Evolutionary conservation across 1,284 basidiomycete genomes (phyloP).

Genomic region (Puccinia hordei): DNA sequence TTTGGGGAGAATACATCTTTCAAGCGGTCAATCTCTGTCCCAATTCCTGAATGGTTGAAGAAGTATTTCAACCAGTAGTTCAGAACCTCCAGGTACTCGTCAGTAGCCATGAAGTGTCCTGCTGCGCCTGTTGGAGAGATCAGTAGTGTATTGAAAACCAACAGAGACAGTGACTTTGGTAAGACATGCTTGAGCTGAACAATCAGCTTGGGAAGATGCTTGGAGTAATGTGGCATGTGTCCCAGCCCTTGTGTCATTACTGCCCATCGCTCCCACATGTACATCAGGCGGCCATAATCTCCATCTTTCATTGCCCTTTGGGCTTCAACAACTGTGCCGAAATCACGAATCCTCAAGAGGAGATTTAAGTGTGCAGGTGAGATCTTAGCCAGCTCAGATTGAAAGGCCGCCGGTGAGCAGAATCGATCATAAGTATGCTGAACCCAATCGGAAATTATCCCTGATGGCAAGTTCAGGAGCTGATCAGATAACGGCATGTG

Average conservation of each 20-base stretch:
- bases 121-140: not conserved
- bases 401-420: too few species aligned
- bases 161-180: not conserved
- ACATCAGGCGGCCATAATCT: not conserved
- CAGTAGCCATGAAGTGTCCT: not conserved
- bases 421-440: not conserved
- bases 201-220: not conserved
- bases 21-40: not conserved
- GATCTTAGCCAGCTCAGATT: not conserved
- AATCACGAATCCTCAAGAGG: not conserved
- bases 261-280: not conserved
- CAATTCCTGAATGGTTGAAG: conserved; percentile 3
- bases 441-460: too few species aligned
- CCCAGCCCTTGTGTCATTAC: not conserved
- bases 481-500: too few species aligned
- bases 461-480: too few species aligned
- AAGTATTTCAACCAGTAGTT: conserved; percentile 19
- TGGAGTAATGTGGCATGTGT: not conserved
- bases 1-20: conserved; percentile 3
- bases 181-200: not conserved
- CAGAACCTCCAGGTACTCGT: not conserved
- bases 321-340: not conserved
- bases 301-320: not conserved
- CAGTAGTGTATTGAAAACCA: not conserved
- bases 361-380: too few species aligned